Evolutionary conservation across 805 yeast genomes (phyloP).

Genomic region (Groenewaldozyma tartarivorans): DNA sequence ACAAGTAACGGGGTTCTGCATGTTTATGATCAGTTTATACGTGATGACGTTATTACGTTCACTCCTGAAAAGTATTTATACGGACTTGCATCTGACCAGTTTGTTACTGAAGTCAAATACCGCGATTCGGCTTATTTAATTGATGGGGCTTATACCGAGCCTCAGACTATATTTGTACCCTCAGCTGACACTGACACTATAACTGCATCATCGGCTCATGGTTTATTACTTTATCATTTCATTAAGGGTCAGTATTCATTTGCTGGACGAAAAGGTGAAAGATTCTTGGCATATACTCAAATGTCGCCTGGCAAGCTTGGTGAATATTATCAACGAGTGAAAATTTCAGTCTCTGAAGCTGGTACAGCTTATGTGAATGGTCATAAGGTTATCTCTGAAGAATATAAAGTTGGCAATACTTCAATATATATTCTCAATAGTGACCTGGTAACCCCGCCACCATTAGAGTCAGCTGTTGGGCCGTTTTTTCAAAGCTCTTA

Average conservation of each 20-base stretch:
- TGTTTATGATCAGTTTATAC: conserved; percentile 30
- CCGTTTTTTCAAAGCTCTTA: conserved; percentile 54
- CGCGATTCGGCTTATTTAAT: conserved; percentile 48
- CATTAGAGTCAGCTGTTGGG: conserved; percentile 55
- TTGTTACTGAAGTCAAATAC: conserved; percentile 62
- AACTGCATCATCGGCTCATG: conserved; percentile 16
- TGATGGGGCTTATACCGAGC: conserved; percentile 30
- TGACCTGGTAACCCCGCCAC: conserved; percentile 52
- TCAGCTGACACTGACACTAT: conserved; percentile 1
- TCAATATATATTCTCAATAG: conserved; percentile 57
- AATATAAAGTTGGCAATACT: conserved; percentile 49
- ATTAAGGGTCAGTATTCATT: conserved; percentile 35
- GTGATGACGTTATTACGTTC: conserved; percentile 27
- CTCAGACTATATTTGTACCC: conserved; percentile 58
- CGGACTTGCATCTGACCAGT: conserved; percentile 49
- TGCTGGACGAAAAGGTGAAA: conserved; percentile 2
- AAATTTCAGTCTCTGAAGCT: conserved; percentile 30
- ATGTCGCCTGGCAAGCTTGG: conserved; percentile 43
- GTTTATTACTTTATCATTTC: conserved; percentile 53
- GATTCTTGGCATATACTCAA: conserved; percentile 14
- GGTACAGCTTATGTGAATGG: conserved; percentile 42
- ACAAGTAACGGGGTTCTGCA: conserved; percentile 43
- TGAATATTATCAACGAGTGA: conserved; percentile 53
- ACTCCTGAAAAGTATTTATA: conserved; percentile 49
- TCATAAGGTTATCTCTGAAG: conserved; percentile 37